Evolutionary conservation across 2,329 filamentous ascomycete genomes (phyloP).

Genomic region (Fusarium anguioides): DNA sequence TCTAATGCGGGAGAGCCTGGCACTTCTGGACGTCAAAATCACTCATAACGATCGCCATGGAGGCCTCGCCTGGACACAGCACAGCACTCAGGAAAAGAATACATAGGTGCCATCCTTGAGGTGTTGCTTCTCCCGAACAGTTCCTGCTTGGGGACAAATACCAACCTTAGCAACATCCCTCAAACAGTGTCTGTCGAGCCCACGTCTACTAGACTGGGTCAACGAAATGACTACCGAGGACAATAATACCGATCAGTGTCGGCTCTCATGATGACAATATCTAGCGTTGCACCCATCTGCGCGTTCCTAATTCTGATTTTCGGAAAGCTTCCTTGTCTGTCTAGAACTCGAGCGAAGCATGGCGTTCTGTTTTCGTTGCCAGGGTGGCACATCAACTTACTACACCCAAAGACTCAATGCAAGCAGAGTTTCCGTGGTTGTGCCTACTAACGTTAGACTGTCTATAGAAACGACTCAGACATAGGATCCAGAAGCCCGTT

Average conservation of each 20-base stretch:
- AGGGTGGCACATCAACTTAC: not conserved
- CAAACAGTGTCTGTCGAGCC: not conserved
- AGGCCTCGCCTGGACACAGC: not conserved
- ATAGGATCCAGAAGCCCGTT: not conserved
- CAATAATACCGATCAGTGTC: not conserved
- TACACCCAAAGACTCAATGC: not conserved
- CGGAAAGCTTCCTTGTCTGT: not conserved
- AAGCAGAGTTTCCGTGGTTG: not conserved
- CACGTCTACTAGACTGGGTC: not conserved
- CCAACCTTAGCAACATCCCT: not conserved
- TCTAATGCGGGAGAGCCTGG: conserved; percentile 21
- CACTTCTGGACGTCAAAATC: conserved; percentile 1
- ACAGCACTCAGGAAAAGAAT: not conserved
- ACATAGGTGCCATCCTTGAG: not conserved
- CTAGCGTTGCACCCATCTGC: not conserved
- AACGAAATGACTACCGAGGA: not conserved
- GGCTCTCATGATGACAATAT: not conserved
- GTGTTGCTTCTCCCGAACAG: not conserved
- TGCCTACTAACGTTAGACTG: conserved; percentile 1
- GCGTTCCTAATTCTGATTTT: conserved; percentile 3
- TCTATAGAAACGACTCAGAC: conserved; percentile 1
- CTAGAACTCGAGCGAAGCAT: not conserved
- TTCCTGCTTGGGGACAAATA: not conserved
- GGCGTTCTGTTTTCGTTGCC: not conserved
- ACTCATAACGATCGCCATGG: not conserved